phyloP scores from a whole-genome alignment of 352 stramenopile genomes.

The Phytophthora hibernalis region DNA sequence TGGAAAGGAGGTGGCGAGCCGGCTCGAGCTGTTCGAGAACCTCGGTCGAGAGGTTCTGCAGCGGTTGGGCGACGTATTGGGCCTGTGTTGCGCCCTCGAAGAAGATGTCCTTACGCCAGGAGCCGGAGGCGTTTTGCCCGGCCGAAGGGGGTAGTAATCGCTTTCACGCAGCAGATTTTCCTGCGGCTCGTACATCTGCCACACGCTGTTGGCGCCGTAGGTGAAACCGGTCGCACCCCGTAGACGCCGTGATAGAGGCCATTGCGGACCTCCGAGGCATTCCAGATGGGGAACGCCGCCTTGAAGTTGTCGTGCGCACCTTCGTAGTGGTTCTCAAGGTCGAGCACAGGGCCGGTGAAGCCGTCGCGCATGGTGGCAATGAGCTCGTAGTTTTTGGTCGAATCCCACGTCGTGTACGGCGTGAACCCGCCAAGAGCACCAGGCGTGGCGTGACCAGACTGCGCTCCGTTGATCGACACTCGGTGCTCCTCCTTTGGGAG shows the following conservation, averaged over 20 bases:
- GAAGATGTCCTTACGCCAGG: slow-evolving; percentile 26
- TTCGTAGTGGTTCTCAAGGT: slow-evolving; percentile 36
- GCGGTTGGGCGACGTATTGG: slow-evolving; percentile 26
- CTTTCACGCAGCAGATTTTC: slow-evolving; percentile 14
- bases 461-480: slow-evolving; percentile 26
- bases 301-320: slow-evolving; percentile 26
- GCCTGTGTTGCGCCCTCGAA: slow-evolving; percentile 23
- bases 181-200: slow-evolving; percentile 34
- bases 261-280: slow-evolving; percentile 26
- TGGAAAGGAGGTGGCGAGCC: slow-evolving; percentile 15
- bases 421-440: slow-evolving; percentile 6
- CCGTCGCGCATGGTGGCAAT: slow-evolving; percentile 18
- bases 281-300: slow-evolving; percentile 15
- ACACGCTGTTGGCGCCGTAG: slow-evolving; percentile 33
- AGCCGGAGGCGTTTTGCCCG: slow-evolving; percentile 25
- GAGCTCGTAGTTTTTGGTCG: slow-evolving; percentile 31
- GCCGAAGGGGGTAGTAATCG: slow-evolving; percentile 27
- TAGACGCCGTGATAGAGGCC: slow-evolving; percentile 36
- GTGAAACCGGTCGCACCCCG: slow-evolving; percentile 27
- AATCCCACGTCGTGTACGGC: slow-evolving; percentile 5
- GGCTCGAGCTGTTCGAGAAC: slow-evolving; percentile 22
- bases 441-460: slow-evolving; percentile 22
- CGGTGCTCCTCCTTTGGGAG: slow-evolving; percentile 20
- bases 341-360: slow-evolving; percentile 27
- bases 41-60: slow-evolving; percentile 11